Evolutionary conservation across 2,329 filamentous ascomycete genomes (phyloP).

Genomic region (Pezizomycotina sp.): DNA sequence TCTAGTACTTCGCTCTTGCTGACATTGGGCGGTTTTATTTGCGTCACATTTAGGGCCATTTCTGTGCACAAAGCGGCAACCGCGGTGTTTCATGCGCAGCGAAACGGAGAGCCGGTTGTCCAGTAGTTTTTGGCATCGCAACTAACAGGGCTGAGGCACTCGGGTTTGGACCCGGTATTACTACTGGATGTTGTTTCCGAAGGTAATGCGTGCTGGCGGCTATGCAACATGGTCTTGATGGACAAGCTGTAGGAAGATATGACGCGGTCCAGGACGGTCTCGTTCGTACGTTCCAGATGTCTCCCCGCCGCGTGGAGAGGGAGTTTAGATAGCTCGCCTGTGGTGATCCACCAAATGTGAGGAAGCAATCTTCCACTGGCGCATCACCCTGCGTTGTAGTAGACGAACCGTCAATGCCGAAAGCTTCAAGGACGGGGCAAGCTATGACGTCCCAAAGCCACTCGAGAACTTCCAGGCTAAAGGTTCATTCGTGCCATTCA

Average conservation of each 20-base stretch:
- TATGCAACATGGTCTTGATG: conserved; percentile 5
- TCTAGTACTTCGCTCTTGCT: conserved; percentile 23
- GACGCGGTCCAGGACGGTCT: conserved; percentile 25
- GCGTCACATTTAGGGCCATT: conserved; percentile 2
- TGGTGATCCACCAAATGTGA: conserved; percentile 29
- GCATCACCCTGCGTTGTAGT: too few relatives aligned
- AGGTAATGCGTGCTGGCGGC: too few relatives aligned
- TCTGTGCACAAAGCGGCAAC: background rate
- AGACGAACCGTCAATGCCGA: conserved; percentile 22
- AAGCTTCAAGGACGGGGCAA: conserved; percentile 23
- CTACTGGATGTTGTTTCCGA: too few relatives aligned
- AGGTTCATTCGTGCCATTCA: background rate
- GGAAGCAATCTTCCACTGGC: conserved; percentile 8
- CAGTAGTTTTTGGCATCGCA: conserved; percentile 26
- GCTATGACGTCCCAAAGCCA: conserved; percentile 28
- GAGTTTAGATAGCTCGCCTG: conserved; percentile 25
- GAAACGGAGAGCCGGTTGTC: conserved; percentile 6
- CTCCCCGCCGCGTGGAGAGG: conserved; percentile 29
- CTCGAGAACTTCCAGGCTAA: conserved; percentile 18
- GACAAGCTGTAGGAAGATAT: conserved; percentile 9
- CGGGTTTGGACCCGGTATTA: too few relatives aligned
- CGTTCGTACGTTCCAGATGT: conserved; percentile 19
- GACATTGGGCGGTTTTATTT: background rate
- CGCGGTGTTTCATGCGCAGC: background rate
- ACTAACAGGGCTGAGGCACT: conserved; percentile 28